Evolutionary conservation across 2,329 filamentous ascomycete genomes (phyloP), one percentile per base, ranked within the genome.

Genomic region (Cercospora citrullina): DNA sequence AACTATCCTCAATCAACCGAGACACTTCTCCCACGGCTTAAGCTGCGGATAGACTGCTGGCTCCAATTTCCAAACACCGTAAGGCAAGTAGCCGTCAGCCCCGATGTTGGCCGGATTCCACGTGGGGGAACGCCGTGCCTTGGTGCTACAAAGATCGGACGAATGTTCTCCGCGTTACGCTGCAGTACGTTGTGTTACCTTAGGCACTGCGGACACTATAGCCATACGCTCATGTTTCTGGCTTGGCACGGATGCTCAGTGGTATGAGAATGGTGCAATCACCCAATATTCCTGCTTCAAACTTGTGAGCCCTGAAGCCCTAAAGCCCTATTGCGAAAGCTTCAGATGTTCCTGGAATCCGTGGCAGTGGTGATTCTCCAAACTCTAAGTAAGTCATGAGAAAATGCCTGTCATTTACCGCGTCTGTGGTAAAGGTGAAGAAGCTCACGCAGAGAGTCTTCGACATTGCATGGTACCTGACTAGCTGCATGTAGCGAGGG

Each of bases 21-120:
- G 48, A 28, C 48, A 23, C 26, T 26, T 9, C 48, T 30, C 23
- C 23, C n/a, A 28, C 23, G 48, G 48, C 48, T 26, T 9, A 55
- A 26, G 48, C 21, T 55, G 12, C 9, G 14, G 48, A 36, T 18
- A 28, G 23, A 5, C 28, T n/a, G 23, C 53, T 23, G 55, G 55
- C 55, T 36, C 36, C 55, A 23, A 21, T 21, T 14, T 23, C 36
- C 55, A 33, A 36, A 59, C 55, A 59, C 55, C 31, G 30, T 36
- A 31, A 59, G 16, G 55, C 55, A 59, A 23, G 28, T 33, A 59
- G 8, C 55, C 55, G 55, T 59, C 55, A 59, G 30, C 55, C 55
- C 55, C 55, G 55, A 59, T 59, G 55, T 59, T 59, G 6, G 21
- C 55, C 55, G 55, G n/a, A 36, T 23, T 14, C 31, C 55, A 59